A percentile compares a stretch with the other conserved stretches of the same genome.
Evolutionary conservation across 805 yeast species (phyloP).

Genomic region (Candida pseudofarinosa): DNA sequence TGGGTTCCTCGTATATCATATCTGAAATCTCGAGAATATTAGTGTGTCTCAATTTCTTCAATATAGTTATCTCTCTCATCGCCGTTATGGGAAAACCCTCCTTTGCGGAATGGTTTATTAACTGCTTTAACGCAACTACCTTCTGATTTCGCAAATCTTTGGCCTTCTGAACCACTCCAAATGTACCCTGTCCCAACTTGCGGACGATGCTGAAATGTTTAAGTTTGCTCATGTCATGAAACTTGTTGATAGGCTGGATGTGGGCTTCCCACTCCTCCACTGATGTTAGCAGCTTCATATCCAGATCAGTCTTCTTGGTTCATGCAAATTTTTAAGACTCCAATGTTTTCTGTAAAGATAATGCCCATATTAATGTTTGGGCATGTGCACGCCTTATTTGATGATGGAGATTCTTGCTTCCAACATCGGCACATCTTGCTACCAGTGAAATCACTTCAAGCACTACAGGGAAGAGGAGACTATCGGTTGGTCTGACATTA

Average conservation of each 20-base stretch:
- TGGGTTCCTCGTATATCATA: slow-evolving; percentile 52
- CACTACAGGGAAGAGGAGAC: no score
- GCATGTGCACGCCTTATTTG: neutral
- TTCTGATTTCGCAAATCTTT: slow-evolving; percentile 47
- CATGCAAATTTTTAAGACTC: neutral
- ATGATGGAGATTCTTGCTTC: no score
- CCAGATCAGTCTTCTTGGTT: slow-evolving; percentile 1
- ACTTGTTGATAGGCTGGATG: slow-evolving; percentile 16
- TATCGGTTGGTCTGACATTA: no score
- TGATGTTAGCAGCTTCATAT: slow-evolving; percentile 3
- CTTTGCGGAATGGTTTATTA: slow-evolving; percentile 70
- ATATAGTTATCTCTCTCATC: slow-evolving; percentile 80
- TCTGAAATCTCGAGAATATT: slow-evolving; percentile 78
- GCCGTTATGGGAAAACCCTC: slow-evolving; percentile 94
- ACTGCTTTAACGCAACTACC: slow-evolving; percentile 82
- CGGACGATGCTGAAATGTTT: slow-evolving; percentile 29
- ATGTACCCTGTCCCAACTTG: slow-evolving; percentile 44
- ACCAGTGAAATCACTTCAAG: no score
- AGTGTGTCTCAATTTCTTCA: slow-evolving; percentile 63
- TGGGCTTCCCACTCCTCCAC: neutral
- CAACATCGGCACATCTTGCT: no score
- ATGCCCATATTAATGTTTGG: neutral
- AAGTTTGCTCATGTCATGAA: slow-evolving; percentile 30
- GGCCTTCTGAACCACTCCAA: slow-evolving; percentile 81
- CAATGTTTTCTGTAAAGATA: neutral